Evolutionary conservation across 208 protist genomes (phyloP).

Genomic region (Wallacemonas rigidus): DNA sequence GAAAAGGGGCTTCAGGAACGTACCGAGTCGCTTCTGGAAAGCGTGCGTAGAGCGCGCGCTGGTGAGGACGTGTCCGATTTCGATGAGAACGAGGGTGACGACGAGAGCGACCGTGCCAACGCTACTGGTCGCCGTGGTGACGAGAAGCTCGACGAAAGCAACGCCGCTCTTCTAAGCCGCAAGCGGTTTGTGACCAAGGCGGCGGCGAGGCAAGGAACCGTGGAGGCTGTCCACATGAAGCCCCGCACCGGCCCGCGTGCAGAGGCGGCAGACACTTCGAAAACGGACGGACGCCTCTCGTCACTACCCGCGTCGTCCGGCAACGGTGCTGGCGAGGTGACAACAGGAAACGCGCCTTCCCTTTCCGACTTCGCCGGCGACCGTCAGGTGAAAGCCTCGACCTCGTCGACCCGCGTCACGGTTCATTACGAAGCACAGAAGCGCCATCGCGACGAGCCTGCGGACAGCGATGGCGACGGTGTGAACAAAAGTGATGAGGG

Average conservation of each 20-base stretch:
- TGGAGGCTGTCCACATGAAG: conserved; percentile 4
- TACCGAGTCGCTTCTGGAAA: conserved; percentile 1
- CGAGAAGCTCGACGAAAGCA: neutral
- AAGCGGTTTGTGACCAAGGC: conserved; percentile 6
- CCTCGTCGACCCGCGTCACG: neutral
- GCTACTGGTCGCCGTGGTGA: neutral
- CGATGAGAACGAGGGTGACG: conserved; percentile 13
- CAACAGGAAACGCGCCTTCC: neutral
- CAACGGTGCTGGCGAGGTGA: conserved; percentile 2
- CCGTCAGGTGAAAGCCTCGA: neutral
- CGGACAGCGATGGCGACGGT: conserved; percentile 5
- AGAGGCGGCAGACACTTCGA: neutral
- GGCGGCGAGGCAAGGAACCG: neutral
- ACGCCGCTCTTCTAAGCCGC: neutral
- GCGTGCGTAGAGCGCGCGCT: conserved; percentile 24
- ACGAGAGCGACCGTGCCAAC: conserved; percentile 11
- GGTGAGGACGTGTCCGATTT: conserved; percentile 33
- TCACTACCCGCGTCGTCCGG: neutral
- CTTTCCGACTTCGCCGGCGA: neutral
- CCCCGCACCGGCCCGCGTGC: neutral
- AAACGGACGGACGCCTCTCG: neutral
- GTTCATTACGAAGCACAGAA: neutral
- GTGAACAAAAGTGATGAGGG: conserved; percentile 4
- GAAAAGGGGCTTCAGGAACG: conserved; percentile 16
- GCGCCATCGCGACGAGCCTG: conserved; percentile 1